These are phyloP conservation scores for Skeletonema grethae DNA, from an alignment of 108 stramenopile species.

Conservation along the genomic window DNA sequence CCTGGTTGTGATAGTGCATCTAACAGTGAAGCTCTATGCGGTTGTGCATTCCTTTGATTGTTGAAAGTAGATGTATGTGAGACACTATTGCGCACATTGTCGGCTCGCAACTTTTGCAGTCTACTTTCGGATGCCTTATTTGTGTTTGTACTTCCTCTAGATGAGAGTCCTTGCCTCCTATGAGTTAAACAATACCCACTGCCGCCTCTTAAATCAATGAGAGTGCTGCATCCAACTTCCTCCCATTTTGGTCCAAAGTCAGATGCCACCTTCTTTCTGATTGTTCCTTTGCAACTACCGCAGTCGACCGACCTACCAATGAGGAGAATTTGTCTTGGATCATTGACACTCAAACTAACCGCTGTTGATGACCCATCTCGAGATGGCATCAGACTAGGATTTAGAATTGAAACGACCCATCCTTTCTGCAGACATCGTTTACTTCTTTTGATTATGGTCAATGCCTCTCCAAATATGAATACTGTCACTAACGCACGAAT, in stretches of 20 bases:
- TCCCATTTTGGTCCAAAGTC: slow-evolving; percentile 51
- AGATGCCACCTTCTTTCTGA: slow-evolving; percentile 28
- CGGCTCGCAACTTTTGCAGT: background rate
- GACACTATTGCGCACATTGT: background rate
- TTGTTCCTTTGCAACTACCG: slow-evolving; percentile 64
- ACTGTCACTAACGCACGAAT: slow-evolving; percentile 67
- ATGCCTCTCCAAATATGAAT: slow-evolving; percentile 78
- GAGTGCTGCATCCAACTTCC: slow-evolving; percentile 48
- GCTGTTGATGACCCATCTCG: slow-evolving; percentile 22
- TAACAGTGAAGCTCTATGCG: slow-evolving; percentile 1
- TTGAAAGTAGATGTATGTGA: background rate
- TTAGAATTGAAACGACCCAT: slow-evolving; percentile 57
- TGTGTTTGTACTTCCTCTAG: background rate
- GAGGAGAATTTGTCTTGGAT: slow-evolving; percentile 53
- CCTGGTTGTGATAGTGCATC: slow-evolving; percentile 35
- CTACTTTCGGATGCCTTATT: slow-evolving; percentile 17
- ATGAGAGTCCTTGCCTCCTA: slow-evolving; percentile 37
- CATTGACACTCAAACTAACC: slow-evolving; percentile 63
- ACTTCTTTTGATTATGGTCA: slow-evolving; percentile 11
- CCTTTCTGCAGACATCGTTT: slow-evolving; percentile 55
- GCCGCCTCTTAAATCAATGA: slow-evolving; percentile 61
- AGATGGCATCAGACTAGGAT: slow-evolving; percentile 64
- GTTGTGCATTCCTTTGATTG: background rate
- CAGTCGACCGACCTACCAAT: slow-evolving; percentile 76
- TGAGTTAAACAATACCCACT: slow-evolving; percentile 61